Conservation (phyloP, 345 rosid species). For the Carallia brachiata region DNA sequence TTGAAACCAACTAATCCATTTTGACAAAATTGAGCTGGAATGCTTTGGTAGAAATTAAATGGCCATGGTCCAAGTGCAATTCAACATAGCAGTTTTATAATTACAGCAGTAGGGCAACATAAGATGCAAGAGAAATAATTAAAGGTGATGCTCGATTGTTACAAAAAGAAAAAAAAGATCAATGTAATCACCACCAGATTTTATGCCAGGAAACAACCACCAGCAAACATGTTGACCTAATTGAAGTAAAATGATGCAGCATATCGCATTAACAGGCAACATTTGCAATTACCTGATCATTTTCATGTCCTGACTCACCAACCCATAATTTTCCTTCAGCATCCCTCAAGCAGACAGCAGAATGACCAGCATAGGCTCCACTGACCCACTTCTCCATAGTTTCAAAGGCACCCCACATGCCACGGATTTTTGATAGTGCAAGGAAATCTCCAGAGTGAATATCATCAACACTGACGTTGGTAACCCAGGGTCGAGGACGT, state of each 20-base stretch:
- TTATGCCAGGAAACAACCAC: not conserved
- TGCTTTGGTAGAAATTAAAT: no score
- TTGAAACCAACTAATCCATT: no score
- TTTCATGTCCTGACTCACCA: constrained; percentile 93
- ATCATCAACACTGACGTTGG: constrained; percentile 62
- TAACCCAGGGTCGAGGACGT: constrained; percentile 79
- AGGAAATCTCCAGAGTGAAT: constrained; percentile 87
- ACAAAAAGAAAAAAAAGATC: no score
- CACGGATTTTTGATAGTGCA: constrained; percentile 86
- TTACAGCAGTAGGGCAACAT: no score
- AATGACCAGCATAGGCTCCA: constrained; percentile 94
- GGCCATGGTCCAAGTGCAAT: no score
- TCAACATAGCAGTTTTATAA: no score
- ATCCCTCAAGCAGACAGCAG: constrained; percentile 90
- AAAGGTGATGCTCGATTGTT: no score
- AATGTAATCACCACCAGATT: not conserved
- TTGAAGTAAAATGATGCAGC: not conserved
- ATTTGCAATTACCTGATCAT: constrained; percentile 58
- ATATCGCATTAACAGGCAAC: not conserved
- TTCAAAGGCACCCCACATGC: constrained; percentile 95
- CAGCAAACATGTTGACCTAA: not conserved
- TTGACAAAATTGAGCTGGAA: no score
- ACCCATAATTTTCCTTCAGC: constrained; percentile 93
- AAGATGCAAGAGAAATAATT: no score
- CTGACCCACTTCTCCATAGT: constrained; percentile 98